Percentiles rank a stretch among this genome's conserved stretches.
Conservation (phyloP, 495 filamentous ascomycete genomes). For the Cetradonia linearis region DNA sequence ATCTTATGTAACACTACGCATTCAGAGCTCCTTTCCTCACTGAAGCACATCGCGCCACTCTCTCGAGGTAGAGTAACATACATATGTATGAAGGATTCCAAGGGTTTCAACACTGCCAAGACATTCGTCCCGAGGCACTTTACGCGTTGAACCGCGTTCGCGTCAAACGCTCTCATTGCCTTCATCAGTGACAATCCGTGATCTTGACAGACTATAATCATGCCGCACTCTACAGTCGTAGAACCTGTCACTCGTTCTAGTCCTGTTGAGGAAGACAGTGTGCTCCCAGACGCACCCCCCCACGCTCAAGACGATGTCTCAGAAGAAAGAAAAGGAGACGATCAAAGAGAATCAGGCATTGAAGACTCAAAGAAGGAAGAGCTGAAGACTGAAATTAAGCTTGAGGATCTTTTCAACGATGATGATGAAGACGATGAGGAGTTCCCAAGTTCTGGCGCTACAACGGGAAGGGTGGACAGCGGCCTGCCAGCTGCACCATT, state of each 20-base stretch:
- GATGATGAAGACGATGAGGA: constrained; percentile 72
- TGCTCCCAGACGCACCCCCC: constrained; percentile 19
- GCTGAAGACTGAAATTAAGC: constrained; percentile 43
- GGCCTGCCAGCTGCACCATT: constrained; percentile 36
- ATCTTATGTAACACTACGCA: background rate
- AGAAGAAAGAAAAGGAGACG: constrained; percentile 4
- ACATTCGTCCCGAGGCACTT: background rate
- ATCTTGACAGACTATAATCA: background rate
- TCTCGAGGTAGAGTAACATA: background rate
- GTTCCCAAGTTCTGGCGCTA: constrained; percentile 50
- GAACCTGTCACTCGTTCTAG: background rate
- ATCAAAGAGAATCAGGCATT: background rate
- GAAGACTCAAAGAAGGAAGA: background rate
- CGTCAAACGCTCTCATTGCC: background rate
- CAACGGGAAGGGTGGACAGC: constrained; percentile 36
- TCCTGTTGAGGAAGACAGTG: constrained; percentile 14
- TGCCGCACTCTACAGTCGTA: constrained; percentile 23
- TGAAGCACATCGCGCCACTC: background rate
- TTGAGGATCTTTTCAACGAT: constrained; percentile 67
- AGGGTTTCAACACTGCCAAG: constrained; percentile 2
- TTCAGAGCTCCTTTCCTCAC: background rate
- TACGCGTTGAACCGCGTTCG: background rate
- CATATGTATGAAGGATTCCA: background rate
- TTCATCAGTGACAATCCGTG: background rate
- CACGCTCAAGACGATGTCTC: background rate